Evolutionary conservation across 805 yeast species (phyloP).

Genomic region (Lipomyces lipofer): DNA sequence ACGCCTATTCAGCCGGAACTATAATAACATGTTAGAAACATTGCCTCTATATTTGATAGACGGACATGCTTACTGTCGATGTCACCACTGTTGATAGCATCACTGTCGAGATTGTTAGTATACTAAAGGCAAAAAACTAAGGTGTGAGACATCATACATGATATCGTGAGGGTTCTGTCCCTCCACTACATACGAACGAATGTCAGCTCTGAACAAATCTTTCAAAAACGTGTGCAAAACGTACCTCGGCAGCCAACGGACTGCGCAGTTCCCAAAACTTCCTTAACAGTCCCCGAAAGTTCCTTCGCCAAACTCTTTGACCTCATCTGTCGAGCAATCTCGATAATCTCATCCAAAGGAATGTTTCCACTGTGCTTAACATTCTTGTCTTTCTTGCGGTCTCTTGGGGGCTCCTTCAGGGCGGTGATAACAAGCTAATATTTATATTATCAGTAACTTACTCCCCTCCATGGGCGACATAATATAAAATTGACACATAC

Average conservation of each 20-base stretch:
- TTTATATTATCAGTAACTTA: too few species aligned
- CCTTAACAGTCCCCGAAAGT: slow-evolving; percentile 96
- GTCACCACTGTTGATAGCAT: slow-evolving; percentile 97
- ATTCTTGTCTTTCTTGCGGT: slow-evolving; percentile 99
- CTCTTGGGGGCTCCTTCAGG: slow-evolving; percentile 99
- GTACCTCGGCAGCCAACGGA: slow-evolving; percentile 90
- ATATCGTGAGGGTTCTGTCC: slow-evolving; percentile 99
- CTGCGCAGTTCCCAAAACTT: slow-evolving; percentile 99
- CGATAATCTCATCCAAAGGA: slow-evolving; percentile 92
- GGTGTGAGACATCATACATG: slow-evolving; percentile 44
- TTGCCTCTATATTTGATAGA: not conserved
- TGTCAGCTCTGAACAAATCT: too few species aligned
- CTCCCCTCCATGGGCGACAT: too few species aligned
- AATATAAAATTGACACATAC: too few species aligned
- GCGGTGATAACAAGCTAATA: slow-evolving; percentile 93
- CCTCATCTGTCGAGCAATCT: slow-evolving; percentile 96
- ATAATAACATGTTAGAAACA: slow-evolving; percentile 13
- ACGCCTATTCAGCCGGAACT: slow-evolving; percentile 22
- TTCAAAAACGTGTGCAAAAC: too few species aligned
- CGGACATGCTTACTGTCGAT: slow-evolving; percentile 57
- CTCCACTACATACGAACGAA: slow-evolving; percentile 68
- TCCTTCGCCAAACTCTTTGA: slow-evolving; percentile 97
- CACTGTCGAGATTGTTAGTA: slow-evolving; percentile 41
- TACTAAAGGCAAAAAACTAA: not conserved
- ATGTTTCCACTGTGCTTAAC: slow-evolving; percentile 99